Evolutionary conservation across 306 rosid genomes (phyloP).

Genomic region (Lupinus albus): DNA sequence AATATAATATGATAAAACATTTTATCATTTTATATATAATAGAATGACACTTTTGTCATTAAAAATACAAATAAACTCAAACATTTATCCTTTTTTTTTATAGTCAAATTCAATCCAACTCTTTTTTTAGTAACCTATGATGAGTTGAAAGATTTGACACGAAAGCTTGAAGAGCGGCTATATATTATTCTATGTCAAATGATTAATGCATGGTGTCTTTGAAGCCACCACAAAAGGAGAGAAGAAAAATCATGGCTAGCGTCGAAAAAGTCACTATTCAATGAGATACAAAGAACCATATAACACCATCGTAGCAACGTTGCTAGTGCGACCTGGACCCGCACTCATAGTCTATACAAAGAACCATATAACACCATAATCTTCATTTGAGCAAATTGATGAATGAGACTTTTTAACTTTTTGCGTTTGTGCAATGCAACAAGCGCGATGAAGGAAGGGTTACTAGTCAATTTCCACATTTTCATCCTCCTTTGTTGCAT

Average conservation of each 20-base stretch:
- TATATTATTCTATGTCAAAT: background rate
- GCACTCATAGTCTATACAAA: constrained; percentile 8
- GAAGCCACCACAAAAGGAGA: background rate
- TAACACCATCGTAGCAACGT: constrained; percentile 5
- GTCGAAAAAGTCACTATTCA: constrained; percentile 1
- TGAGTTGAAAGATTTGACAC: background rate
- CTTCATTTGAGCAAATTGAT: background rate
- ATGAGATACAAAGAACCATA: background rate
- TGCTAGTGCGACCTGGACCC: constrained; percentile 23
- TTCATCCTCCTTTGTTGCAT: constrained; percentile 26
- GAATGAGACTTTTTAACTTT: constrained; percentile 24
- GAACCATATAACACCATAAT: too few species aligned
- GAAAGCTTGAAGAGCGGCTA: background rate
- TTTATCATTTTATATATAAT: too few species aligned
- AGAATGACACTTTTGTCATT: too few species aligned
- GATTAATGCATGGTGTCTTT: background rate
- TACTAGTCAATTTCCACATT: constrained; percentile 38
- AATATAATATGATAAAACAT: too few species aligned
- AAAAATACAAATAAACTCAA: too few species aligned
- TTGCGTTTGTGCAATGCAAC: constrained; percentile 27
- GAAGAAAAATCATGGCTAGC: background rate
- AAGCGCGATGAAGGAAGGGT: constrained; percentile 21
- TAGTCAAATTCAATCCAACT: too few species aligned
- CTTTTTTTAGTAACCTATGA: too few species aligned
- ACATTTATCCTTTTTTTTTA: too few species aligned